Evolutionary conservation across 73 alveolate genomes (phyloP).

Genomic region (Tetrahymena elliotti): DNA sequence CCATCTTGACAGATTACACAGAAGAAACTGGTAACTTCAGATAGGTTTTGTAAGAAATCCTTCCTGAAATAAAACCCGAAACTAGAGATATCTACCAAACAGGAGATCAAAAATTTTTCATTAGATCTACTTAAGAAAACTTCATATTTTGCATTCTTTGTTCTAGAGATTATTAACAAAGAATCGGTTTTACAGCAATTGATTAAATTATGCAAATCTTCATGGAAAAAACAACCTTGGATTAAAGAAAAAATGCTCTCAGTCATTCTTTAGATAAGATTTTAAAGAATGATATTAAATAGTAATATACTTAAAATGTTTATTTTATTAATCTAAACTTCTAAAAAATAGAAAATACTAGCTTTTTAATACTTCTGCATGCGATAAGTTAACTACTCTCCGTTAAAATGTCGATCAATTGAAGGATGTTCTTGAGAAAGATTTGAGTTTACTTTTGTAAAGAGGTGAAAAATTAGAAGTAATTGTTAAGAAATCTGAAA

Average conservation of each 20-base stretch:
- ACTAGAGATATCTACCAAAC: background rate
- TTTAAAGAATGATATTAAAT: background rate
- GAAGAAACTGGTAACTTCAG: background rate
- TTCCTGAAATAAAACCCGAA: background rate
- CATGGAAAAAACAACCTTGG: background rate
- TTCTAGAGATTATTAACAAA: background rate
- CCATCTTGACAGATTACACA: background rate
- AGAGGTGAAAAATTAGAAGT: background rate
- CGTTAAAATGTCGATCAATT: background rate
- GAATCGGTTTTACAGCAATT: background rate
- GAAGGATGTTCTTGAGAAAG: background rate
- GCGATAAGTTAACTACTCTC: background rate
- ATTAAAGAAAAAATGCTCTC: background rate
- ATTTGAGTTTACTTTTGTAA: background rate
- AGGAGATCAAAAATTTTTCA: background rate
- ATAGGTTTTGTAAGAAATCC: background rate
- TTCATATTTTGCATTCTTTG: background rate
- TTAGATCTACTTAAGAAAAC: background rate
- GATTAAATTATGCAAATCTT: background rate
- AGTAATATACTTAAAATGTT: background rate
- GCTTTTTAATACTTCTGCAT: background rate
- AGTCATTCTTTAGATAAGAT: background rate
- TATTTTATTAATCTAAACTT: background rate
- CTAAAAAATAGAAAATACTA: background rate
- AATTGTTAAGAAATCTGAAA: background rate